Evolutionary conservation across 2,329 filamentous ascomycete genomes (phyloP), one percentile per base, ranked within the genome.

Genomic region (Fusarium papillatum): DNA sequence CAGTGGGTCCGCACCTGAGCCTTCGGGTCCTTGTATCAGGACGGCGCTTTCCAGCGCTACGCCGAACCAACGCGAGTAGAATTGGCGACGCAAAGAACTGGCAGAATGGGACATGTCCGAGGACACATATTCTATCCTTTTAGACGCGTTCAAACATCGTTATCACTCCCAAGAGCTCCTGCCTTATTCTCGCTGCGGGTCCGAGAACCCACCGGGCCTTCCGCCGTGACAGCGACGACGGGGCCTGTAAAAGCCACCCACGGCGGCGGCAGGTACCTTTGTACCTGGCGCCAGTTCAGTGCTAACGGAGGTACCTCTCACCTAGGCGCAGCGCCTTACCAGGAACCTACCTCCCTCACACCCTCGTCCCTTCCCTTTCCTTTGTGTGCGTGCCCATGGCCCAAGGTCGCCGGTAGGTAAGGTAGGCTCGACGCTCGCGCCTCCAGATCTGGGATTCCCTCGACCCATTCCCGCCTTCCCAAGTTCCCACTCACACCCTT

Each of bases 1-100:
- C 74, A 77, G 81, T 82, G 81, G 81, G 76, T 80, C 79, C 80
- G 72, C 72, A 79, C 74, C 76, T 74, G 73, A 78, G 72, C 68
- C 72, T 70, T 78, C 74, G 72, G 71, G 68, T 76, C 71, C 70
- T 69, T 76, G 78, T 76, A 77, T 77, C 68, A 76, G 68, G 71
- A 72, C 61, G 61, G 77, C 64, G 60, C 70, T 71, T 72, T 68
- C 60, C 66, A 69, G 66, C 53, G 77, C 69, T 70, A 72, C 69
- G 63, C 64, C 68, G 61, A 71, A 71, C 31, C 66, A 78, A 69
- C 68, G 63, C 59, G 59, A 64, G 43, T 10, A 50, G 48, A 64
- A 72, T 66, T 53, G 61, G 36, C 6, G 9, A 43, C 55, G 6
- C 22, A 67, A 71, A 57, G 29, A 26, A 48, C 53, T 59, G 53